Percentiles rank a stretch among this genome's conserved stretches.
These are phyloP conservation scores for Amaranthus tricolor DNA, from an alignment of 179 eudicot genomes.

Conservation along the genomic window DNA sequence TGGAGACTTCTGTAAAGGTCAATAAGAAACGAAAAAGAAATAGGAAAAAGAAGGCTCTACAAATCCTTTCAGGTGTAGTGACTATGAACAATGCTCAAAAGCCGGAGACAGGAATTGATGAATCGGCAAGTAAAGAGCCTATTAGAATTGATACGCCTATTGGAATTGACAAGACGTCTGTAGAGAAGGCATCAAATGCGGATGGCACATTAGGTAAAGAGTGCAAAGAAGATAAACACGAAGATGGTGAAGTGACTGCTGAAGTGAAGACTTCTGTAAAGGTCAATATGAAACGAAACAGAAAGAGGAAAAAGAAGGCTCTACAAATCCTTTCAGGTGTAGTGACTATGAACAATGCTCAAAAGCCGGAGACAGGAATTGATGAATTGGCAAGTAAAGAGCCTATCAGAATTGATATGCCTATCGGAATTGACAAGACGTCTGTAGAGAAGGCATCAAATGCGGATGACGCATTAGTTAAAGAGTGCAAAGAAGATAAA, in stretches of 20 bases:
- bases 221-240: not conserved
- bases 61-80: conserved; percentile 17
- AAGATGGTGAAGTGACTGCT: conserved; percentile 22
- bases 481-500: not conserved
- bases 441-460: too few relatives aligned
- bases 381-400: conserved; percentile 17
- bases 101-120: conserved; percentile 12
- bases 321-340: conserved; percentile 16
- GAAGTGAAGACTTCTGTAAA: conserved; percentile 24
- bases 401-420: not conserved
- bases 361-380: conserved; percentile 3
- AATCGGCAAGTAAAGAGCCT: conserved; percentile 15
- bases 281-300: conserved; percentile 24
- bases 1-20: conserved; percentile 15
- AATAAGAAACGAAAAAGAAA: conserved; percentile 24
- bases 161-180: too few relatives aligned
- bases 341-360: conserved; percentile 14
- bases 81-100: conserved; percentile 11
- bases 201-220: too few relatives aligned
- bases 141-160: not conserved
- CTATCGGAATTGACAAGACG: too few relatives aligned
- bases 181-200: too few relatives aligned
- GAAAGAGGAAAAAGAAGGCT: conserved; percentile 18
- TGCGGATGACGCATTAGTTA: too few relatives aligned
- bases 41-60: conserved; percentile 17